Evolutionary conservation across 2,329 filamentous ascomycete genomes (phyloP), one percentile per base, ranked within the genome.

Genomic region (Cladophialophora psammophila): DNA sequence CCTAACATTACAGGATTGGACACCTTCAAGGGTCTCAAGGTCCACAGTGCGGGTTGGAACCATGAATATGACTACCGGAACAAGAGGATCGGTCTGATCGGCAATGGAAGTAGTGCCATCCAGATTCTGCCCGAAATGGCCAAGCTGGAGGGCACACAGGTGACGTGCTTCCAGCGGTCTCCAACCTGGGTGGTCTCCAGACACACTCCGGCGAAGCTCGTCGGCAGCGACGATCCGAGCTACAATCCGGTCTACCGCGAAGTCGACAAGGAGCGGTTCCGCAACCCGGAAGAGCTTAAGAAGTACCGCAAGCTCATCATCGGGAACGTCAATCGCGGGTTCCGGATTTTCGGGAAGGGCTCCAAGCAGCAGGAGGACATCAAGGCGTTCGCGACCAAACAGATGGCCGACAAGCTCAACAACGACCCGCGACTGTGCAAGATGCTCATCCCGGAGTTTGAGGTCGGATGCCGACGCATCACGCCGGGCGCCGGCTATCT

Each of bases 401-500:
- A 61, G 15, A 72, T 72, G 70, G 36, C 48, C 3, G 60, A 63
- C 32, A 63, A 63, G 36, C 58, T 72, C 34, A 65, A 70, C 36
- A 36, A 75, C 56, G 70, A 75, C 40, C 58, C 66, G 1, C 68
- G 72, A 0, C 67, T 76, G 1, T 68, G 67, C 48, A 66, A 70
- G 7, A 63, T 67, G 48, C 66, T 73, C 38, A 72, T 72, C 18
- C 76, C 75, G 1, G 64, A 72, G 0, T 76, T 72, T 61, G 60
- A 65, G n/a, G 63, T 75, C 9, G 83, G 83, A 0, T 86, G 83
- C 63, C 76, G 83, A 12, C 77, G 84, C 1, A 69, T 84, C 26
- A 85, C 84, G 0, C 84, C 84, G 0, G 84, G 83, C 0, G 80
- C 81, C 15, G 83, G 84, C 0, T 86, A 84, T 70, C 79, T 86